Base-by-base conservation (phyloP, 78 protist genomes). In the Emiliania huxleyi region DNA sequence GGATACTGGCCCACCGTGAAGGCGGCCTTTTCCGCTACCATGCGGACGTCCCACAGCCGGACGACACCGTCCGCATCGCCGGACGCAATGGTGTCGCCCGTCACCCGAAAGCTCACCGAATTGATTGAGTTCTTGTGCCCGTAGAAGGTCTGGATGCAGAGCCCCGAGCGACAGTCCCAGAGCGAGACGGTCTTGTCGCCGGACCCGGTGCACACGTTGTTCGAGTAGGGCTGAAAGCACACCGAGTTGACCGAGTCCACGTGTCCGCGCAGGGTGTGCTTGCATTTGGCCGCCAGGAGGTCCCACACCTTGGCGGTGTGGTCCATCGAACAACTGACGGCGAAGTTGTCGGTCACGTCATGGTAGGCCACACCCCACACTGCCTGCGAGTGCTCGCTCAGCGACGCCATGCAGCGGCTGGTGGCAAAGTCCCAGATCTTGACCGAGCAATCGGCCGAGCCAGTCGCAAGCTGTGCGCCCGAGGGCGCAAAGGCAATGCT, bases 161-260 rank as follows among this genome's bases (percentile, higher is more conserved):
- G 93, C 45, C 93, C 95, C 3, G 95, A 62, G 40, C 98, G 93
- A 12, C 90, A 79, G 88, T 97, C 99, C 99, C 99, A 97, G n/a
- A 97, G 56, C 49, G 97, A 95, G 62, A 96, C 95, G 2, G 97
- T 91, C 94, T 97, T 96, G 96, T 97, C 99, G 33, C 96, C 97
- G 0, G 96, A 92, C 91, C 94, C 96, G 12, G 99, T 96, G 90
- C 91, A 37, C 29, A 96, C 0, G 90, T n/a, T 73, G 94, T 96
- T 95, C 19, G 98, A 69, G 88, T 33, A 95, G 52, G 99, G 98
- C 95, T 93, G 96, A 87, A 93, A 97, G 45, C 26, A 23, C 26
- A 93, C 52, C 29, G 83, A 37, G 91, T 97, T 97, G 87, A 97
- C 95, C 25, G 94, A 45, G 93, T 97, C 98, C 48, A 97, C 97